Percentiles rank a stretch among this genome's conserved stretches.
Evolutionary conservation across 148 eudicot species (phyloP).

Genomic region (Spergularia bocconei): DNA sequence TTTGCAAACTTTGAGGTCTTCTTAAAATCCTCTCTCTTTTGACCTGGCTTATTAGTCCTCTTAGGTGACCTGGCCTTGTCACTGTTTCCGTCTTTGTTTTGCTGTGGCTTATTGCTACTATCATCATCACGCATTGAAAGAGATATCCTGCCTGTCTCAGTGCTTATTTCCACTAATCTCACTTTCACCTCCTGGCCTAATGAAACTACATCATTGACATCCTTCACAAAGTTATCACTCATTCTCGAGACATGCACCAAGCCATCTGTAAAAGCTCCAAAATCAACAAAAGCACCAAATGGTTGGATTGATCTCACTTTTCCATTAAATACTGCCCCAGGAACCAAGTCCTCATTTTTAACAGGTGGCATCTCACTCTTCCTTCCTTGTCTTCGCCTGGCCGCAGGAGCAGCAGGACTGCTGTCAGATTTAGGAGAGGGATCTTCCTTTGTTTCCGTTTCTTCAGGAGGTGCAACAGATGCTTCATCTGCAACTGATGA

Average conservation of each 20-base stretch:
- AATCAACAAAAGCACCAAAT: slow-evolving; percentile 95
- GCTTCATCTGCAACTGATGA: slow-evolving; percentile 40
- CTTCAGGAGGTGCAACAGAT: slow-evolving; percentile 33
- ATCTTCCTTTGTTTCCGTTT: slow-evolving; percentile 38
- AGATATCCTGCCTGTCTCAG: slow-evolving; percentile 74
- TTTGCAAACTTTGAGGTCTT: slow-evolving; percentile 64
- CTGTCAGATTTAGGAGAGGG: slow-evolving; percentile 40
- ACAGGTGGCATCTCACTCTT: slow-evolving; percentile 96
- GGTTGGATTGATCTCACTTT: slow-evolving; percentile 88
- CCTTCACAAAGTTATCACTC: slow-evolving; percentile 81
- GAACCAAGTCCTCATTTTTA: slow-evolving; percentile 76
- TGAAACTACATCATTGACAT: slow-evolving; percentile 63
- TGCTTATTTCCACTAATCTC: slow-evolving; percentile 70
- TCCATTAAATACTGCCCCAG: slow-evolving; percentile 81
- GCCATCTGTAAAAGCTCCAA: slow-evolving; percentile 96
- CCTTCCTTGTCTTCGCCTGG: slow-evolving; percentile 58
- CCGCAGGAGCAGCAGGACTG: slow-evolving; percentile 31
- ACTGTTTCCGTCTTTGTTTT: slow-evolving; percentile 34
- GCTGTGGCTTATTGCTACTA: slow-evolving; percentile 41
- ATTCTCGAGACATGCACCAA: slow-evolving; percentile 84
- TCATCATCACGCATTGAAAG: slow-evolving; percentile 84
- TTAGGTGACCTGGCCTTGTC: slow-evolving; percentile 54
- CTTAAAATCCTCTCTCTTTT: slow-evolving; percentile 43
- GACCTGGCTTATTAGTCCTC: slow-evolving; percentile 37
- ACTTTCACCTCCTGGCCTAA: slow-evolving; percentile 95